Base-by-base conservation (phyloP, 176 grass and related monocot genomes). In the Aechmea fasciata region DNA sequence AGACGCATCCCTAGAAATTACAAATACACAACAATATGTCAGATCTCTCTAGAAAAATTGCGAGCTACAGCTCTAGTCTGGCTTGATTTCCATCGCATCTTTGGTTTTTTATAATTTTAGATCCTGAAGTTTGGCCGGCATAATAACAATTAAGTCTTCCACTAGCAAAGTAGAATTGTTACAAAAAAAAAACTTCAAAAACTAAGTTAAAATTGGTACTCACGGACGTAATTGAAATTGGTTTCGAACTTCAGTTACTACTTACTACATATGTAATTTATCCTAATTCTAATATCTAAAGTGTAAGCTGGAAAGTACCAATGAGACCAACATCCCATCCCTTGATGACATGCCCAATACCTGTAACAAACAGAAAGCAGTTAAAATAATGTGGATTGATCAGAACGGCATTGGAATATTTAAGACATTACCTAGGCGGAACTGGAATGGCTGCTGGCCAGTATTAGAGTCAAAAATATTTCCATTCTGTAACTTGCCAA, bases 401-500 rank as follows among this genome's bases (percentile, higher is more conserved):
- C 2, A 50, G 73, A 57, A 68, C 22, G 70, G 69, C 9, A 68
- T 19, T 4, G 24, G 17, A 25, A 51, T 9, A 24, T 3, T 52
- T 13, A 33, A 73, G 53, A 61, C 11, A 49, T 76, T 99, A 99
- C 95, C 95, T 13, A 99, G 82, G 49, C 89, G 88, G 68, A 99
- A 99, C 50, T 90, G 73, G 80, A 94, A 93, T 2, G 82, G 82
- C 62, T 57, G 90, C 78, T 75, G 24, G 53, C 87, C 73, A 71
- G 77, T 77, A 49, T 83, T 99, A 11, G 90, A 99, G 77, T 99
- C 82, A 62, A 99, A 99, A 73, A 88, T 84, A 9, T 51, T 99
- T 77, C 95, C 95, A 78, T 84, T 93, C 79, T 88, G 79, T 67
- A 99, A 70, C 77, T 94, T 94, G 67, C 90, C 95, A 73, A 88